Conservation (phyloP, 257 asterid genomes). For the Plantago major region DNA sequence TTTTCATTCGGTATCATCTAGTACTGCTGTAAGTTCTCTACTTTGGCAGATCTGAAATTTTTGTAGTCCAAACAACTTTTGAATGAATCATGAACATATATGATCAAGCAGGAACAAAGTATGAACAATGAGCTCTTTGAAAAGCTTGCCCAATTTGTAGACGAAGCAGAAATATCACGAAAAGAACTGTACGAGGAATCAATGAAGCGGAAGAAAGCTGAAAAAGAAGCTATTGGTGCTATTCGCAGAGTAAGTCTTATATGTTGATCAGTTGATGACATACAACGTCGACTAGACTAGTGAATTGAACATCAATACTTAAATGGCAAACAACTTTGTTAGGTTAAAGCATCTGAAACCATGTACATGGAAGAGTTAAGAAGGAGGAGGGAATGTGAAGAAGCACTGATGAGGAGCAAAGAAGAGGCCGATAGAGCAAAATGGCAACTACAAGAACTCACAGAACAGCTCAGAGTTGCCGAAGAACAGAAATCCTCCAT, state of each 20-base stretch:
- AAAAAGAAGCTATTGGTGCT: constrained; percentile 53
- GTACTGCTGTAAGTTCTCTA: constrained; percentile 43
- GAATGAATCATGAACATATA: not conserved
- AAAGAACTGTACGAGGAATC: constrained; percentile 73
- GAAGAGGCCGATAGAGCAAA: constrained; percentile 50
- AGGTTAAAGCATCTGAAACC: constrained; percentile 60
- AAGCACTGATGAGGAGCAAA: constrained; percentile 42
- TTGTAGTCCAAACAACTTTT: not conserved
- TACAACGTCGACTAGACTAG: too few relatives aligned
- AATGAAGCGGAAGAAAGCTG: constrained; percentile 61
- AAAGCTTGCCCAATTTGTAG: constrained; percentile 52
- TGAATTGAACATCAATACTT: too few relatives aligned
- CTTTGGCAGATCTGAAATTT: constrained; percentile 7
- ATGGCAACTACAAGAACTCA: constrained; percentile 37
- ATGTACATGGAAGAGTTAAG: constrained; percentile 47
- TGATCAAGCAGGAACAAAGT: constrained; percentile 44
- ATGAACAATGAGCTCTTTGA: constrained; percentile 46
- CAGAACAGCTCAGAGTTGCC: constrained; percentile 43
- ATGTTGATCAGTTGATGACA: too few relatives aligned
- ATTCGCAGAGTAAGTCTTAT: constrained; percentile 40
- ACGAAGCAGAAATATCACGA: constrained; percentile 60
- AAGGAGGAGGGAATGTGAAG: constrained; percentile 61
- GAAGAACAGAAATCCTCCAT: constrained; percentile 45
- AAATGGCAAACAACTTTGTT: constrained; percentile 3
- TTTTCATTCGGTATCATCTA: constrained; percentile 24